phyloP scores from a whole-genome alignment of 2,329 filamentous ascomycete species.

The Penicillium sp. region DNA sequence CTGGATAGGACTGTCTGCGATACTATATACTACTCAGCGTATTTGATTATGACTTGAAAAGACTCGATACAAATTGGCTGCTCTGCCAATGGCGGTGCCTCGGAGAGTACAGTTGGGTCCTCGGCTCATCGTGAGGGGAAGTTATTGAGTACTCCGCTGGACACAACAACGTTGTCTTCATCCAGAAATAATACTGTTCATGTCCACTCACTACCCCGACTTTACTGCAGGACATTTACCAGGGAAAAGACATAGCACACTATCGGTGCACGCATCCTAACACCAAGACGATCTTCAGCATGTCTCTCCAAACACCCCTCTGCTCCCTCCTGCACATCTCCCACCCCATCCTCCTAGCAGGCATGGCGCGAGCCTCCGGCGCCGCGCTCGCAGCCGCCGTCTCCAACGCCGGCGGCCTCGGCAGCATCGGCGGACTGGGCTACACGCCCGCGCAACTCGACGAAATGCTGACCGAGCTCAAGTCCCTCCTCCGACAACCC shows the following conservation, averaged over 20 bases:
- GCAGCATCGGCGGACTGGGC: conserved; percentile 59
- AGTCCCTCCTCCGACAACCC: conserved; percentile 63
- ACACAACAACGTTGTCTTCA: too few species aligned
- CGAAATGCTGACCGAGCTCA: conserved; percentile 79
- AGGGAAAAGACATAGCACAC: too few species aligned
- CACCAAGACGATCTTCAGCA: conserved; percentile 10
- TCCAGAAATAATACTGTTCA: too few species aligned
- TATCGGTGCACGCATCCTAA: too few species aligned
- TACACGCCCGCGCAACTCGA: conserved; percentile 72
- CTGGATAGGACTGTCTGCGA: too few species aligned
- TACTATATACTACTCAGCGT: too few species aligned
- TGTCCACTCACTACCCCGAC: too few species aligned
- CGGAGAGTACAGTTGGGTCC: background rate
- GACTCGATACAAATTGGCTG: background rate
- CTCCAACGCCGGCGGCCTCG: conserved; percentile 80
- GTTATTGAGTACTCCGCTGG: too few species aligned
- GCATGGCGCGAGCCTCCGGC: conserved; percentile 84
- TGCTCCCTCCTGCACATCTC: conserved; percentile 75
- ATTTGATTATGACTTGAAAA: background rate
- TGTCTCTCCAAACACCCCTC: conserved; percentile 69
- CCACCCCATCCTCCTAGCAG: conserved; percentile 86
- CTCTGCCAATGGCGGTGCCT: background rate
- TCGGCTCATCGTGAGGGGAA: conserved; percentile 9
- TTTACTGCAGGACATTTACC: too few species aligned
- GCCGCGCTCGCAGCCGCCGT: conserved; percentile 78